Evolutionary conservation across 2,329 filamentous ascomycete species (phyloP), one percentile per base, ranked within the genome.

Genomic region (Sclerotinia spermophila): DNA sequence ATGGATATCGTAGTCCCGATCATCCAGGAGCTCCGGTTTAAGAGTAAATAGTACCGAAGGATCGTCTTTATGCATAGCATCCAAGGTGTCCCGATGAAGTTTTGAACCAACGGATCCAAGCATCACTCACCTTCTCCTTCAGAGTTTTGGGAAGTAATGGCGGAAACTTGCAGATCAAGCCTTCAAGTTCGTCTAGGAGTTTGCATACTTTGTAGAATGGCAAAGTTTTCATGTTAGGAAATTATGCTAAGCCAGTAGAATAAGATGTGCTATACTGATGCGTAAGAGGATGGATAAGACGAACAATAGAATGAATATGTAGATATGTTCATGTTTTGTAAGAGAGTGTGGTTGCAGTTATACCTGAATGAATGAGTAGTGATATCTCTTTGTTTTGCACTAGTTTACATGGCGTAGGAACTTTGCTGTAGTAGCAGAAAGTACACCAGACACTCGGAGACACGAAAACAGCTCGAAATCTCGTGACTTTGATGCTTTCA

Each of bases 1-100:
- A 76, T 92, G 87, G 1, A 97, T 83, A 51, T 84, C 86, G 78
- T 94, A 97, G 2, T 95, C 91, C 40, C 93, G 87, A 77, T 97
- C 93, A 3, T 88, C 89, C 68, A 93, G 85, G 74, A 86, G 89
- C 73, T 94, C 67, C 4, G 67, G 58, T 10, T 53, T 69, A 3
- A 69, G 67, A 3, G 67, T 64, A 10, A 40, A 69, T 13, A 44
- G n/a, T 3, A 65, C 38, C 24, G 59, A 62, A 19, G 58, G 58
- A n/a, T 69, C 67, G n/a, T 69, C 58, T 30, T 40, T 51, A 30
- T 64, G 21, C 38, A 69, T 65, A 0, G 84, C 82, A 77, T 89
- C 82, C 24, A 97, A 84, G 1, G 81, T 80, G 24, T 80, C 79
- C 7, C 86, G 86, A 78, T 97, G 86, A 1, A 83, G 81, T 21